Percentiles rank a stretch among this genome's conserved stretches.
Conservation (phyloP, 805 yeast species). For the Saccharomycopsis schoenii region DNA sequence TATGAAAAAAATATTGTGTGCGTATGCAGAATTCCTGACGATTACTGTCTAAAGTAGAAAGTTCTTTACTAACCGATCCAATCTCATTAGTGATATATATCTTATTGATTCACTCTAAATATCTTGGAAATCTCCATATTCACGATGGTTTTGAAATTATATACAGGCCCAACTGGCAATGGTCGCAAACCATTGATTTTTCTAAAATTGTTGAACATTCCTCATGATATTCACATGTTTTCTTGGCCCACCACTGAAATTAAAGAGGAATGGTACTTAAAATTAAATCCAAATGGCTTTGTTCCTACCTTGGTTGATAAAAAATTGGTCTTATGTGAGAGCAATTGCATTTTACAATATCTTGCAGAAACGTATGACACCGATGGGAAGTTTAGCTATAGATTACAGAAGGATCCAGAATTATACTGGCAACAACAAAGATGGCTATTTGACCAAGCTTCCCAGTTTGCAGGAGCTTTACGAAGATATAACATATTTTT, state of each 20-base stretch:
- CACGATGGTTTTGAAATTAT: too few species aligned
- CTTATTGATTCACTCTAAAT: too few species aligned
- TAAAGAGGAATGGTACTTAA: slow-evolving; percentile 47
- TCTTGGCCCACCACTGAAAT: slow-evolving; percentile 36
- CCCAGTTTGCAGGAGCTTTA: slow-evolving; percentile 31
- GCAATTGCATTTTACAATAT: slow-evolving; percentile 53
- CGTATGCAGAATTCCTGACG: too few species aligned
- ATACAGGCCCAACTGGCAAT: slow-evolving; percentile 30
- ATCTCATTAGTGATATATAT: too few species aligned
- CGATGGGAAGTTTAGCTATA: slow-evolving; percentile 33
- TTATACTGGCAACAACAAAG: slow-evolving; percentile 44
- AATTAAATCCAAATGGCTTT: slow-evolving; percentile 53
- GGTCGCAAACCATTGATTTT: slow-evolving; percentile 31
- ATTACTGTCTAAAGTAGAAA: too few species aligned
- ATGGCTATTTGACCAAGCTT: slow-evolving; percentile 45
- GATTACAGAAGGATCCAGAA: slow-evolving; percentile 16
- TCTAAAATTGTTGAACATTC: slow-evolving; percentile 26
- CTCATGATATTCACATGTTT: slow-evolving; percentile 29
- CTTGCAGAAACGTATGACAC: slow-evolving; percentile 52
- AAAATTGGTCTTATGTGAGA: slow-evolving; percentile 39
- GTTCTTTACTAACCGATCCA: too few species aligned
- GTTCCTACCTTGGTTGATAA: slow-evolving; percentile 44
- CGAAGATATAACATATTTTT: slow-evolving; percentile 16
- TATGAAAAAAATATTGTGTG: too few species aligned
- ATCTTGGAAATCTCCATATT: too few species aligned